Conservation (phyloP, 2,329 filamentous ascomycete genomes). For the Fusarium sulawesiense region DNA sequence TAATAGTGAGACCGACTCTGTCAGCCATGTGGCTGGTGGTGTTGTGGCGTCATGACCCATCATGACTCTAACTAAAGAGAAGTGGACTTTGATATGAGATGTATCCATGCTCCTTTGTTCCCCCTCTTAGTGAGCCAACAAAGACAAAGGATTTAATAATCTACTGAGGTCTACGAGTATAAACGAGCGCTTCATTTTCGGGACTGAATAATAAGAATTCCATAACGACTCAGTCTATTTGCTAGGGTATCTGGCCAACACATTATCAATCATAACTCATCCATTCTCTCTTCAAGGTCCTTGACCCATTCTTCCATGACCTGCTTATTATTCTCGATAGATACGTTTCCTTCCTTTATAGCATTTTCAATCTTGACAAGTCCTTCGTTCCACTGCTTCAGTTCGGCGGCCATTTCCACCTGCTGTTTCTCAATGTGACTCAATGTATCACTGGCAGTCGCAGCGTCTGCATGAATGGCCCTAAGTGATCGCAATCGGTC, state of each 20-base stretch:
- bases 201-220: background rate
- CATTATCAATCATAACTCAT: constrained; percentile 60
- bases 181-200: background rate
- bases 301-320: constrained; percentile 91
- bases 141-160: background rate
- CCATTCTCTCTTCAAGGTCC: constrained; percentile 82
- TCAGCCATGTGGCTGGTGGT: constrained; percentile 39
- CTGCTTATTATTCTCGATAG: constrained; percentile 82
- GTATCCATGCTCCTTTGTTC: background rate
- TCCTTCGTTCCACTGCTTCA: constrained; percentile 86
- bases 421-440: constrained; percentile 83
- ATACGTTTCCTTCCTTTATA: constrained; percentile 74
- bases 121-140: background rate
- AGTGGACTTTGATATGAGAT: background rate
- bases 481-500: constrained; percentile 87
- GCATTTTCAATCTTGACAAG: constrained; percentile 81
- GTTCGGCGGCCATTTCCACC: constrained; percentile 82
- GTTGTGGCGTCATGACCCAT: background rate
- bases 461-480: constrained; percentile 87
- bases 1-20: constrained; percentile 3
- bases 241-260: constrained; percentile 49
- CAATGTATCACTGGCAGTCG: constrained; percentile 80
- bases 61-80: background rate
- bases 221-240: constrained; percentile 18
- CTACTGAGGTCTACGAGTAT: background rate